phyloP scores from a whole-genome alignment of 805 yeast species.

The Candida arabinofermentans region DNA sequence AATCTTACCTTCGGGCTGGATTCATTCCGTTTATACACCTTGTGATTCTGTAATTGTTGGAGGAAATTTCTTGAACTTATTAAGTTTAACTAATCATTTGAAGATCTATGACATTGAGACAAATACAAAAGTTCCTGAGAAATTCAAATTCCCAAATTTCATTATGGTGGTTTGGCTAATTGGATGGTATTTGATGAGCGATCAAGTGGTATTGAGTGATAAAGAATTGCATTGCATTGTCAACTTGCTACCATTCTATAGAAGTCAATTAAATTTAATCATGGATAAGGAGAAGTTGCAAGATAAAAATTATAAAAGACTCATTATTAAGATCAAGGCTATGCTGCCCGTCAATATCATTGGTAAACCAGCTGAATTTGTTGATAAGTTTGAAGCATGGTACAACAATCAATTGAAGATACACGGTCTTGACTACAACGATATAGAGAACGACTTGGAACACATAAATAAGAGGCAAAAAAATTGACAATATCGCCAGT shows the following conservation, averaged over 20 bases:
- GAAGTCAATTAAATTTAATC: constrained; percentile 16
- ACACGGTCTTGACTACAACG: too few relatives aligned
- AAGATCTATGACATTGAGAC: constrained; percentile 59
- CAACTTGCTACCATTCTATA: constrained; percentile 22
- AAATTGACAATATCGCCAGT: too few relatives aligned
- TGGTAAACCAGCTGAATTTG: constrained; percentile 23
- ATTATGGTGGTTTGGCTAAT: constrained; percentile 66
- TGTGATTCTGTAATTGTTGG: constrained; percentile 79
- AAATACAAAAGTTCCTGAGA: constrained; percentile 65
- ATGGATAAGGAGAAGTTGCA: constrained; percentile 6
- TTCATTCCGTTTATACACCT: constrained; percentile 85
- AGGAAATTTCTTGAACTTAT: constrained; percentile 75
- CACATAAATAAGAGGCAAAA: background rate
- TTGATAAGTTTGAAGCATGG: constrained; percentile 22
- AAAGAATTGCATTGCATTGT: constrained; percentile 20
- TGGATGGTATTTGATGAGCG: constrained; percentile 37
- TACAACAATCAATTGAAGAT: constrained; percentile 1
- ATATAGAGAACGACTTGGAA: background rate
- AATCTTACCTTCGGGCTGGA: constrained; percentile 90
- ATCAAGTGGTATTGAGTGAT: constrained; percentile 2
- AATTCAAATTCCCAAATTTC: constrained; percentile 77
- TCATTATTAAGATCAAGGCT: constrained; percentile 13
- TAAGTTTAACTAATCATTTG: constrained; percentile 61
- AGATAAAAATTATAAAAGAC: constrained; percentile 14
- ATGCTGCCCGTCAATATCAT: constrained; percentile 21